Evolutionary conservation across 164 flowering plant species (phyloP).

Genomic region (Hamamelis virginiana): DNA sequence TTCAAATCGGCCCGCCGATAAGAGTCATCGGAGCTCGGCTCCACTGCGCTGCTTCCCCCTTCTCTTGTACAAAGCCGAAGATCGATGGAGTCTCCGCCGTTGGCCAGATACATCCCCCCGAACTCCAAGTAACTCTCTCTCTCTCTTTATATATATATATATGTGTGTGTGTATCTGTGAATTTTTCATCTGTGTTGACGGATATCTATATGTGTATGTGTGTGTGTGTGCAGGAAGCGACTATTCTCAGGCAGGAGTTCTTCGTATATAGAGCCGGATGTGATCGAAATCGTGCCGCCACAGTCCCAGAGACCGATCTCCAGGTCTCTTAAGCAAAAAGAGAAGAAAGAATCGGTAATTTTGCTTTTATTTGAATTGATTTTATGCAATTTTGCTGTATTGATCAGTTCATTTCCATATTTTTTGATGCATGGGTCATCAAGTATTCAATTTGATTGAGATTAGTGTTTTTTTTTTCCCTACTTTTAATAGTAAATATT

Average conservation of each 20-base stretch:
- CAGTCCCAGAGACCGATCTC: slow-evolving; percentile 13
- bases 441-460: no score
- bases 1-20: no score
- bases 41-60: no score
- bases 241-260: slow-evolving; percentile 19
- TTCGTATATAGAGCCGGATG: slow-evolving; percentile 34
- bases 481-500: no score
- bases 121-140: slow-evolving; percentile 16
- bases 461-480: no score
- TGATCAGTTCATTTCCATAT: neutral
- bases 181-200: neutral
- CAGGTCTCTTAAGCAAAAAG: slow-evolving; percentile 20
- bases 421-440: neutral
- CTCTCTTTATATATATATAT: neutral
- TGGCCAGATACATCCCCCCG: slow-evolving; percentile 1
- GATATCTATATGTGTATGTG: no score
- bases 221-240: slow-evolving; percentile 20
- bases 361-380: no score
- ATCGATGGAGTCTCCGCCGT: slow-evolving; percentile 8
- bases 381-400: neutral
- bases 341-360: slow-evolving; percentile 16
- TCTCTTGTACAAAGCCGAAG: neutral
- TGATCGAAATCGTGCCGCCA: slow-evolving; percentile 31
- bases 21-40: neutral
- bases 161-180: neutral